Evolutionary conservation across 2,329 filamentous ascomycete species (phyloP), one percentile per base, ranked within the genome.

Genomic region (Aspergillus neotritici): DNA sequence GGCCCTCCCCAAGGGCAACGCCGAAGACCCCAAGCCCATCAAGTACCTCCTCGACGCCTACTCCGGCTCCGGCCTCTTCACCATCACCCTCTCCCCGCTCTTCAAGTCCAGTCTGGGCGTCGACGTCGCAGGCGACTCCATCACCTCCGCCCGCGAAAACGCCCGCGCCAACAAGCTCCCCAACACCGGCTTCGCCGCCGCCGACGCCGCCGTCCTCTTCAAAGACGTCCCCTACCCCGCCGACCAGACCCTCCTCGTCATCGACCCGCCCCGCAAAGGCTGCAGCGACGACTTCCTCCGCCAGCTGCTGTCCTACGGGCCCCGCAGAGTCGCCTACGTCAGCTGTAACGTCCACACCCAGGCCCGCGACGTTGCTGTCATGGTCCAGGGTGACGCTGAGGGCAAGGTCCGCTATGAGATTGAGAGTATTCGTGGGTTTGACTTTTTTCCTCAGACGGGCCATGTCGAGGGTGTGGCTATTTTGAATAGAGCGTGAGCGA

Each of bases 331-430:
- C 9, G 81, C 95, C 4, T 98, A 98, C 64, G 91, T 98, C 32
- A 94, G 87, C 62, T 98, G 93, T 59, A 98, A 98, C 60, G 93
- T 98, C 52, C 93, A 98, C 63, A 97, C 91, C 7, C 93, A 97
- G 75, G 93, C 93, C 11, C 74, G 93, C 41, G 93, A 98, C 67
- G 83, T 98, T 1, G 93, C 90, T 0, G 80, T 91, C 48, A 69
- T 98, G 57, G 88, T 97, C 1, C 77, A 84, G 30, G 89, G 90
- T 11, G 58, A 62, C 16, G 57, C 59, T 37, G 55, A 59, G 39
- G 53, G 56, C 31, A 57, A 65, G 34, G 61, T 61, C 66, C 40
- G 76, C 49, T 98, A 96, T 67, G 80, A 84, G 65, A 86, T 98
- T 62, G 91, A 97, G 75, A 94, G 86, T 61, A 68, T 98, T 36